Conservation (phyloP, 2,329 filamentous ascomycete species). For the Claviceps quebecensis region DNA sequence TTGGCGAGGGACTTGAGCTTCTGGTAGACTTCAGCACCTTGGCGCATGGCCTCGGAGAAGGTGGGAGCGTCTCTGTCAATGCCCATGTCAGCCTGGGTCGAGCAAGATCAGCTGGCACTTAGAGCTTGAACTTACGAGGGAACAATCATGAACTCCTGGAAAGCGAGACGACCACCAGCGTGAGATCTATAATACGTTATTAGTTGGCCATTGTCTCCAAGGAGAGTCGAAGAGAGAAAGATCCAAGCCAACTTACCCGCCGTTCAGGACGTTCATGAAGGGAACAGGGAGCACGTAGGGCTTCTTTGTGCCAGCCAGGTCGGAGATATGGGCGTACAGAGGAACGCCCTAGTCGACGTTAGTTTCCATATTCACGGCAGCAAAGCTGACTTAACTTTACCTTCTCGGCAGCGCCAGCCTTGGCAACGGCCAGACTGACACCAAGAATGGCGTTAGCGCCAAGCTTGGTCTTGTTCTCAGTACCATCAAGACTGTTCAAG, state of each 20-base stretch:
- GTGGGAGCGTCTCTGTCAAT: constrained; percentile 56
- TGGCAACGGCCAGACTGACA: constrained; percentile 72
- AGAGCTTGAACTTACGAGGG: constrained; percentile 46
- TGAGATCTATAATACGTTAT: constrained; percentile 49
- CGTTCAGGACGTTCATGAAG: constrained; percentile 90
- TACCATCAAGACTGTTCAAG: constrained; percentile 74
- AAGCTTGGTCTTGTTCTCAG: constrained; percentile 73
- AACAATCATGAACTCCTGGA: constrained; percentile 96
- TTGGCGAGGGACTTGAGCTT: constrained; percentile 92
- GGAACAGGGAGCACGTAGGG: constrained; percentile 80
- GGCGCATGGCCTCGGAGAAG: constrained; percentile 92
- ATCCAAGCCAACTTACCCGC: constrained; percentile 30
- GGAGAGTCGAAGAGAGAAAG: not conserved
- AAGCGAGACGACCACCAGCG: constrained; percentile 87
- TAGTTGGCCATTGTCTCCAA: not conserved
- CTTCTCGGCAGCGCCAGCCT: constrained; percentile 83
- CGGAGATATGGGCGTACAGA: constrained; percentile 77
- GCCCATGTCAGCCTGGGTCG: constrained; percentile 5
- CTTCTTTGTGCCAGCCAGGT: constrained; percentile 82
- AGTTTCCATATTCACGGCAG: not conserved
- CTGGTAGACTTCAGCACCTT: constrained; percentile 96
- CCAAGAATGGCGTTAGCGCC: constrained; percentile 83
- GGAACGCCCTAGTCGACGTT: constrained; percentile 47
- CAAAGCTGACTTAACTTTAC: constrained; percentile 17
- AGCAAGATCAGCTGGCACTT: not conserved